Conservation (phyloP, 192 early-diverging fungal genomes). For the Entrophospora sp. region DNA sequence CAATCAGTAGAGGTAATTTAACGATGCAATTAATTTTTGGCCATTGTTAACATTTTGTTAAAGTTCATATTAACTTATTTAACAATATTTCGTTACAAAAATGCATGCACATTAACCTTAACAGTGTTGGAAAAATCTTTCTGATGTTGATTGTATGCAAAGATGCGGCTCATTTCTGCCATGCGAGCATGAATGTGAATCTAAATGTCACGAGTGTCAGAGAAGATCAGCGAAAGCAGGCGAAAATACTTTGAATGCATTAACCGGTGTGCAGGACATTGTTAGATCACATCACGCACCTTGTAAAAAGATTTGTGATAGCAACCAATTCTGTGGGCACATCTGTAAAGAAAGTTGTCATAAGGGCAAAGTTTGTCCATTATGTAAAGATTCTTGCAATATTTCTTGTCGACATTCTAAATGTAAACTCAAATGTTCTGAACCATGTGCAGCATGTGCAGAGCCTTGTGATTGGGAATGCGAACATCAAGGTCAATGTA, state of each 20-base stretch:
- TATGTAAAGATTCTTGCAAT: conserved; percentile 32
- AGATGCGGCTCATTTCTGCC: conserved; percentile 19
- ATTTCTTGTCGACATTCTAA: conserved; percentile 31
- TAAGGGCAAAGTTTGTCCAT: conserved; percentile 15
- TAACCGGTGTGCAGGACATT: neutral
- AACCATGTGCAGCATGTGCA: conserved; percentile 36
- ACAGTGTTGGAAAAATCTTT: conserved; percentile 18
- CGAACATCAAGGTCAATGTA: conserved; percentile 37
- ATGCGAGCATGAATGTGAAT: conserved; percentile 36
- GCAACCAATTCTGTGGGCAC: conserved; percentile 28
- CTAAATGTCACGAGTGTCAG: conserved; percentile 33
- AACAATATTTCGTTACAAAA: neutral
- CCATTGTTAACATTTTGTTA: too few relatives aligned
- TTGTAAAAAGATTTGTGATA: conserved; percentile 30
- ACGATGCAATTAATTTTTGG: too few relatives aligned
- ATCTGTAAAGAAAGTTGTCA: conserved; percentile 9
- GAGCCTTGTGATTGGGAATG: conserved; percentile 44
- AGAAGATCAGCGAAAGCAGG: neutral
- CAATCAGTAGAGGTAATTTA: too few relatives aligned
- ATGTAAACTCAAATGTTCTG: conserved; percentile 31
- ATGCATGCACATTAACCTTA: neutral
- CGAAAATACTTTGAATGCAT: neutral
- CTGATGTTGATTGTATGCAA: conserved; percentile 14
- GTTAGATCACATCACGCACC: conserved; percentile 2
- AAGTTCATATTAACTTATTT: too few relatives aligned